These are phyloP conservation scores for Hypholoma fasciculare DNA, from an alignment of 768 basidiomycete genomes.

Conservation along the genomic window DNA sequence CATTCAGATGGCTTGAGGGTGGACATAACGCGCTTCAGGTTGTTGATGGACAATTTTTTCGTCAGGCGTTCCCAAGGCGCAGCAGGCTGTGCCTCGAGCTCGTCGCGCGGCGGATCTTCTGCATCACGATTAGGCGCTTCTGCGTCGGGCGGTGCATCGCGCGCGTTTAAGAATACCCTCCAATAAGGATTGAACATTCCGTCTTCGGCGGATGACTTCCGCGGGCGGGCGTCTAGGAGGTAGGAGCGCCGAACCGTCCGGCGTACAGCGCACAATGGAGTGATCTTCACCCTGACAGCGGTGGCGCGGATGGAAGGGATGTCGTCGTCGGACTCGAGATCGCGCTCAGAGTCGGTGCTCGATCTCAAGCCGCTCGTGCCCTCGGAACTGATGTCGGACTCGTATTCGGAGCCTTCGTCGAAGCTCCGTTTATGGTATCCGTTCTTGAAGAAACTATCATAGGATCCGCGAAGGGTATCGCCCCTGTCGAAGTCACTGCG, in stretches of 20 bases:
- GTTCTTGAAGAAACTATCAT: neutral
- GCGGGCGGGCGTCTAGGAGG: neutral
- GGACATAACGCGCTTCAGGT: neutral
- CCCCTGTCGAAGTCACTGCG: neutral
- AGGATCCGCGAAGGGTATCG: neutral
- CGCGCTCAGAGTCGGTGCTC: neutral
- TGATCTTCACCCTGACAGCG: conserved; percentile 1
- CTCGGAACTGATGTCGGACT: neutral
- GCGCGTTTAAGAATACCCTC: neutral
- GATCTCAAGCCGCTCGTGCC: neutral
- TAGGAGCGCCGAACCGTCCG: conserved; percentile 6
- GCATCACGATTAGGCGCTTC: neutral
- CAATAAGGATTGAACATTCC: neutral
- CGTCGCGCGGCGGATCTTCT: neutral
- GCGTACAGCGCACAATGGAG: neutral
- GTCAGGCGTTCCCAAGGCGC: neutral
- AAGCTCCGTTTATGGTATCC: neutral
- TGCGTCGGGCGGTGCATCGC: neutral
- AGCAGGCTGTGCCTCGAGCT: neutral
- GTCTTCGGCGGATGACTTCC: neutral
- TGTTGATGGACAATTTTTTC: neutral
- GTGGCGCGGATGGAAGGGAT: conserved; percentile 1
- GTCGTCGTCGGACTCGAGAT: neutral
- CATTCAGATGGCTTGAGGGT: neutral
- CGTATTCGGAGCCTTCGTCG: neutral